Conservation (phyloP, 306 rosid genomes). For the Notholithocarpus densiflorus region DNA sequence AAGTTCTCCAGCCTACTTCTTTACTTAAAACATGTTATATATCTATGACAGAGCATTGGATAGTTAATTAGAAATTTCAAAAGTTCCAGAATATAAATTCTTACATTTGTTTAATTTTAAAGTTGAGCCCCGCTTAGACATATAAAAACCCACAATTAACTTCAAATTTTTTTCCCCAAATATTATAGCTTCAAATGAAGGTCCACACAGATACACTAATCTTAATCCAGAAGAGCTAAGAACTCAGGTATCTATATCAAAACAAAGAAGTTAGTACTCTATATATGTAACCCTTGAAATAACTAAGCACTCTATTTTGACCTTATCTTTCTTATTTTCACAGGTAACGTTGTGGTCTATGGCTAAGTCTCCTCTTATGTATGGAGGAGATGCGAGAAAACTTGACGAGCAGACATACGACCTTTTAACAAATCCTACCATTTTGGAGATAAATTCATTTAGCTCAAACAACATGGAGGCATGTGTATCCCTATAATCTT, state of each 20-base stretch:
- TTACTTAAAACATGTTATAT: neutral
- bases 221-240: conserved; percentile 63
- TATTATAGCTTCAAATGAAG: conserved; percentile 66
- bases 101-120: conserved; percentile 19
- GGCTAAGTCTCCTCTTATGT: conserved; percentile 97
- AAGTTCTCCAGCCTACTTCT: neutral
- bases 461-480: conserved; percentile 87
- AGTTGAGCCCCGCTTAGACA: conserved; percentile 20
- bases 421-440: conserved; percentile 62
- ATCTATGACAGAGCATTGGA: conserved; percentile 6
- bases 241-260: conserved; percentile 61
- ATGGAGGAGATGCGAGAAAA: conserved; percentile 86
- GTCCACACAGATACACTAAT: conserved; percentile 63
- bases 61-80: neutral
- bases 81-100: conserved; percentile 1
- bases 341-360: conserved; percentile 91
- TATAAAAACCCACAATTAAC: neutral
- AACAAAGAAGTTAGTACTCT: conserved; percentile 8
- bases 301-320: conserved; percentile 10
- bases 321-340: conserved; percentile 13
- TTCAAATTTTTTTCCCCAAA: neutral
- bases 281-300: neutral
- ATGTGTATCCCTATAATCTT: conserved; percentile 28
- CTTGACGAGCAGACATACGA: conserved; percentile 44
- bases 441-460: conserved; percentile 69